Evolutionary conservation across 208 protist species (phyloP).

Genomic region (Porcisia hertigi): DNA sequence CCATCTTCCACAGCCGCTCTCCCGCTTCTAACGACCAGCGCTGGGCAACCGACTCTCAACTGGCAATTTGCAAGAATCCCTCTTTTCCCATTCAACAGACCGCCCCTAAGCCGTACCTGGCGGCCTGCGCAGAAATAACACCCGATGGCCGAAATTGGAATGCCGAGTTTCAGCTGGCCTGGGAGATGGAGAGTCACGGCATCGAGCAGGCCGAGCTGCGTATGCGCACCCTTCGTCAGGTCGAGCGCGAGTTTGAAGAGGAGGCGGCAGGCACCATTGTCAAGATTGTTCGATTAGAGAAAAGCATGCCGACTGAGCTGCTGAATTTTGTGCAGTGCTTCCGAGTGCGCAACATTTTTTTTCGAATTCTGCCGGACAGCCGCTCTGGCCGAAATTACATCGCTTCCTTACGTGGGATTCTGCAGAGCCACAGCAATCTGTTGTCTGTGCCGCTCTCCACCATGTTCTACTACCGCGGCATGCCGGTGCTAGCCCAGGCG

Average conservation of each 20-base stretch:
- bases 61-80: conserved; percentile 64
- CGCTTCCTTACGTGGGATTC: conserved; percentile 70
- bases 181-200: conserved; percentile 73
- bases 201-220: conserved; percentile 54
- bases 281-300: conserved; percentile 83
- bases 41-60: conserved; percentile 51
- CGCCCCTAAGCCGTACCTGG: conserved; percentile 66
- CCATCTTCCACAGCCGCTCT: conserved; percentile 12
- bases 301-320: conserved; percentile 70
- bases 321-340: conserved; percentile 85
- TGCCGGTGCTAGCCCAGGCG: conserved; percentile 87
- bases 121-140: conserved; percentile 66
- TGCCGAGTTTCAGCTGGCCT: conserved; percentile 83
- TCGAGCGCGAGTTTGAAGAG: conserved; percentile 64
- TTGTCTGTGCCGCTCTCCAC: conserved; percentile 79
- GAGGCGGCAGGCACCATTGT: conserved; percentile 50
- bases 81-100: conserved; percentile 82
- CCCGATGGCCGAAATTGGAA: conserved; percentile 71
- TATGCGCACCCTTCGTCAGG: conserved; percentile 36
- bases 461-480: conserved; percentile 88
- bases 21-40: conserved; percentile 26
- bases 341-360: conserved; percentile 85
- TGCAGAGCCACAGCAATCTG: conserved; percentile 67
- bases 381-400: conserved; percentile 85
- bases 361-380: conserved; percentile 84